Percentiles rank a stretch among this genome's conserved stretches.
Conservation (phyloP, 2,329 filamentous ascomycete genomes). For the Ceratocystis eucalypticola region DNA sequence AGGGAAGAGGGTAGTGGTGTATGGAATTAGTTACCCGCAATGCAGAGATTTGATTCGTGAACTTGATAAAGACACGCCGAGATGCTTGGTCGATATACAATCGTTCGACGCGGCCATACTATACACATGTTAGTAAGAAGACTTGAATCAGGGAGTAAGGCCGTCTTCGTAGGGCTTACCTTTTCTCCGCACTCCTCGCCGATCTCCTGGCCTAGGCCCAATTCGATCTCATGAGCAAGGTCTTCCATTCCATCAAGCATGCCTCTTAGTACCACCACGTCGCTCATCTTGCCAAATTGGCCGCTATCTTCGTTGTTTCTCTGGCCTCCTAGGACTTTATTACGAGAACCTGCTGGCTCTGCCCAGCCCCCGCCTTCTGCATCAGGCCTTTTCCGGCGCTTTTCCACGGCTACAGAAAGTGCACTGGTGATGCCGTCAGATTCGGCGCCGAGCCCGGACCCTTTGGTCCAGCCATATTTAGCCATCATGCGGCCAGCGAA, state of each 20-base stretch:
- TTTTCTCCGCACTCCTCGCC: conserved; percentile 84
- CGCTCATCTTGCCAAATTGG: conserved; percentile 60
- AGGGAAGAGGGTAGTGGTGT: neutral
- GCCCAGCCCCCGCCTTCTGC: conserved; percentile 67
- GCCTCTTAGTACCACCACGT: conserved; percentile 66
- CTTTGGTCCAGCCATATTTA: conserved; percentile 89
- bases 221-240: conserved; percentile 61
- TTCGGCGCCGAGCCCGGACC: conserved; percentile 71
- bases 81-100: conserved; percentile 56
- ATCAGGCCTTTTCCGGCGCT: conserved; percentile 65
- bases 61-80: conserved; percentile 78
- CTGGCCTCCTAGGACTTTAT: conserved; percentile 69
- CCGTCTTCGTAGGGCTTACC: conserved; percentile 28
- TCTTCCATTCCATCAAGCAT: conserved; percentile 78
- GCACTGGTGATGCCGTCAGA: conserved; percentile 74
- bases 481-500: conserved; percentile 81
- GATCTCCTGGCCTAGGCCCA: conserved; percentile 77
- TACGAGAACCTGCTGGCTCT: conserved; percentile 48
- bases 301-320: conserved; percentile 32
- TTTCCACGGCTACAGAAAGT: conserved; percentile 71
- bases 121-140: conserved; percentile 14
- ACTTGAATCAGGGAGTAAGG: neutral
- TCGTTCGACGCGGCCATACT: conserved; percentile 75
- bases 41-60: conserved; percentile 72
- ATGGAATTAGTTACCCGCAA: conserved; percentile 53